These are phyloP conservation scores for Hemileia vastatrix DNA, from an alignment of 1,284 basidiomycete genomes.

Conservation along the genomic window DNA sequence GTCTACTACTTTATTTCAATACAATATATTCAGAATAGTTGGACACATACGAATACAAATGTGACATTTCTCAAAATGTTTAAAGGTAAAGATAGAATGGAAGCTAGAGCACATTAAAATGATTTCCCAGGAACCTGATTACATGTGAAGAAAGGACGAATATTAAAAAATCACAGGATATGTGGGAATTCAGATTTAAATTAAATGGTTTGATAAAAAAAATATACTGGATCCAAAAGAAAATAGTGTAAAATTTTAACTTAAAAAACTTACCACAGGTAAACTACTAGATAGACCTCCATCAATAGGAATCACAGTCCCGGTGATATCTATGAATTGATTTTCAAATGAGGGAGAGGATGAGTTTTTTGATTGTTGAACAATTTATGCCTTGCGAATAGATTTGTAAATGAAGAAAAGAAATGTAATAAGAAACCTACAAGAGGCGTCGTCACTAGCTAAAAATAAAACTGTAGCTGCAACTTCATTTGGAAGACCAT, in stretches of 20 bases:
- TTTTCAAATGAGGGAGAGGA: neutral
- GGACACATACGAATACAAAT: no score
- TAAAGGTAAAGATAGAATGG: neutral
- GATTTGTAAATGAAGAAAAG: neutral
- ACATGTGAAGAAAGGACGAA: no score
- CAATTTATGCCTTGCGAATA: neutral
- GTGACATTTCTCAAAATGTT: neutral
- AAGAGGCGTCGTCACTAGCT: slow-evolving; percentile 38
- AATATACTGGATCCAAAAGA: no score
- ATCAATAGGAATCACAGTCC: slow-evolving; percentile 38
- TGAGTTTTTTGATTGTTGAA: no score
- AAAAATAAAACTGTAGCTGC: slow-evolving; percentile 39
- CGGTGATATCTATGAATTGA: slow-evolving; percentile 30
- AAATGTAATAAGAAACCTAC: neutral
- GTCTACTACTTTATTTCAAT: neutral
- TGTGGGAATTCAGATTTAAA: neutral
- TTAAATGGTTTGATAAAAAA: neutral
- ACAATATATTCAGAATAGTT: no score
- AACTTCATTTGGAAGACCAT: slow-evolving; percentile 35
- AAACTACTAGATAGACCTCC: slow-evolving; percentile 38
- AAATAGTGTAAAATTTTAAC: neutral
- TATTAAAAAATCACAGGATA: neutral
- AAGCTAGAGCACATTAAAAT: neutral
- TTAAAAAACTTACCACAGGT: slow-evolving; percentile 29
- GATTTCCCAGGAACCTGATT: slow-evolving; percentile 1